Percentiles rank a stretch among this genome's conserved stretches.
Evolutionary conservation across 164 flowering plant species (phyloP).

Genomic region (Stephania japonica): DNA sequence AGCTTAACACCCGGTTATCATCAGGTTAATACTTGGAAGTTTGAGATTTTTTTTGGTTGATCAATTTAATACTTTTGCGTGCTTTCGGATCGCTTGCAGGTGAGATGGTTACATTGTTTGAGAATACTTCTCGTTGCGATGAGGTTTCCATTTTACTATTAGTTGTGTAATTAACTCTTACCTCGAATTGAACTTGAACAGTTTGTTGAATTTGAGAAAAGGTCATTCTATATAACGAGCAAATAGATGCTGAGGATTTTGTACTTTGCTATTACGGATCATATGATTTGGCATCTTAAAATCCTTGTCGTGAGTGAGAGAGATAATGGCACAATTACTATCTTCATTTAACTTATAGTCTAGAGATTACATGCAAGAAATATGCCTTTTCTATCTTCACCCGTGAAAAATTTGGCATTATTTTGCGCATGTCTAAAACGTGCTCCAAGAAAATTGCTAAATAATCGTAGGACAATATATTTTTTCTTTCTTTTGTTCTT

Average conservation of each 20-base stretch:
- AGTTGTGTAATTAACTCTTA: background rate
- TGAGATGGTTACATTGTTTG: background rate
- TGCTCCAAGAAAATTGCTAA: too few relatives aligned
- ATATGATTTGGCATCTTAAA: background rate
- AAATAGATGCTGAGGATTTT: background rate
- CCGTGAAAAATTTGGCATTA: too few relatives aligned
- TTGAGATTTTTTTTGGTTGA: background rate
- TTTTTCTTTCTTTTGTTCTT: too few relatives aligned
- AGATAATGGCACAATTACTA: background rate
- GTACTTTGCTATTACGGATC: background rate
- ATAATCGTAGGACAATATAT: too few relatives aligned
- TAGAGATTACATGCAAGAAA: background rate
- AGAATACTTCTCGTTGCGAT: background rate
- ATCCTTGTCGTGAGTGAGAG: background rate
- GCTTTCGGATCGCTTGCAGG: background rate
- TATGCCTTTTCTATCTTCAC: too few relatives aligned
- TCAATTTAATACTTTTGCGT: background rate
- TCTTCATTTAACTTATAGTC: background rate
- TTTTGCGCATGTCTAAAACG: too few relatives aligned
- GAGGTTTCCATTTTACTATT: background rate
- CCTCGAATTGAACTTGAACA: background rate
- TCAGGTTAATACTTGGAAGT: constrained; percentile 43
- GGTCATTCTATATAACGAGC: background rate
- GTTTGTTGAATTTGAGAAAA: background rate
- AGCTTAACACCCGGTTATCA: constrained; percentile 68